Evolutionary conservation across 768 basidiomycete genomes (phyloP), one percentile per base, ranked within the genome.

Genomic region (Pulveroboletus sp.): DNA sequence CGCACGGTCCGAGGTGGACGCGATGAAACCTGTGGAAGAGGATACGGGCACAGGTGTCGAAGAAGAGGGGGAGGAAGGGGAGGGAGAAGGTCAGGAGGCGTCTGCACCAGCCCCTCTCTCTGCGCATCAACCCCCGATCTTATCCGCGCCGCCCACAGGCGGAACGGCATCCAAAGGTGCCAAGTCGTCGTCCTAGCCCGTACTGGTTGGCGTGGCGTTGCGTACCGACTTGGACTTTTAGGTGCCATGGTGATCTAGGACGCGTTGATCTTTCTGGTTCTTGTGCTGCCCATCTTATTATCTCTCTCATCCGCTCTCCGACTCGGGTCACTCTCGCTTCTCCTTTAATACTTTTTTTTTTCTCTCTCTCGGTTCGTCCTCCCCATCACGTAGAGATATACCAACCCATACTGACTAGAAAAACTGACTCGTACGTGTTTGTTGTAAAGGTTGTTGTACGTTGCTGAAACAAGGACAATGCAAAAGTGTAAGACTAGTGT

Each of bases 21-120:
- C 80, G 43, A 85, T 90, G 83, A 90, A 90, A 59, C 88, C 88
- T 13, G 85, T 90, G 4, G 87, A 83, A 16, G 82, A 80, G 12
- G 57, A 53, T 1, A 27, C 47, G 0, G 41, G 45, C 1, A 27
- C 47, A 0, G 41, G 45, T 7, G 43, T 24, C 2, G 48, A 25
- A 8, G 65, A 60, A 9, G 23, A 14, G 13, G 61, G 52, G 33
- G 54, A 49, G 14, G 35, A 41, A 37, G 47, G 44, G 14, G 38
- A 31, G 13, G 23, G 21, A 3, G 23, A 40, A 2, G 13, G 7
- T 2, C 17, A 36, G 12, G 35, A 19, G 35, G 17, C 35, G 12
- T 29, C 27, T 29, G 27, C 12, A n/a, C n/a, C n/a, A 10, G 47
- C 34, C 2, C 46, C 55, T 0, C 60, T 51, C 16, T 43, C 45